Conservation (phyloP, 495 filamentous ascomycete species). For the Talaromyces proteolyticus region DNA sequence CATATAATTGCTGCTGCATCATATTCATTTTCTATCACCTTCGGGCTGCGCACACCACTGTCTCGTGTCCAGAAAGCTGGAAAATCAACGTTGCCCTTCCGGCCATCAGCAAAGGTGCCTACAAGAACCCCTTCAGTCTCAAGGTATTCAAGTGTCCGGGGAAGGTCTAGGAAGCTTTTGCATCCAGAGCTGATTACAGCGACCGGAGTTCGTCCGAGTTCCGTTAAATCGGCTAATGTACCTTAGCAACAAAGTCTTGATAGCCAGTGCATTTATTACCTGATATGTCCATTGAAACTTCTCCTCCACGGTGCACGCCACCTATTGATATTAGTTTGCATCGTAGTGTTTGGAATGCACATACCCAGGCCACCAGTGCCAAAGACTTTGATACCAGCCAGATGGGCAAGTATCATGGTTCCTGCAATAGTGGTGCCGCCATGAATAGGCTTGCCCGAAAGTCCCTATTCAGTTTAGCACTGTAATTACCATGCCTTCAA, state of each 20-base stretch:
- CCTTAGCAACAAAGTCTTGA: background rate
- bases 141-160: constrained; percentile 84
- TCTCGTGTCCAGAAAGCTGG: constrained; percentile 88
- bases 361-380: constrained; percentile 65
- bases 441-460: constrained; percentile 59
- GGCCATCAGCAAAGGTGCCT: constrained; percentile 80
- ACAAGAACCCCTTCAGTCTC: constrained; percentile 90
- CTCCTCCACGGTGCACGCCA: constrained; percentile 88
- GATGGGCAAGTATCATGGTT: constrained; percentile 82
- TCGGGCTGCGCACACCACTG: constrained; percentile 74
- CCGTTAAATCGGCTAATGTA: constrained; percentile 72
- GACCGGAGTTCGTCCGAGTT: constrained; percentile 86
- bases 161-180: constrained; percentile 93
- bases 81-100: constrained; percentile 63
- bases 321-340: constrained; percentile 45
- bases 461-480: constrained; percentile 35
- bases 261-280: constrained; percentile 14
- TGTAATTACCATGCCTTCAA: background rate
- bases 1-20: constrained; percentile 84
- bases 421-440: constrained; percentile 91
- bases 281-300: constrained; percentile 85
- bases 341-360: background rate
- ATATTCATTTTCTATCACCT: constrained; percentile 61
- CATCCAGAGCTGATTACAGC: constrained; percentile 86
- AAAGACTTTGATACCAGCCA: constrained; percentile 89